These are phyloP conservation scores for Hericium erinaceus DNA, from an alignment of 768 basidiomycete genomes.

Conservation along the genomic window DNA sequence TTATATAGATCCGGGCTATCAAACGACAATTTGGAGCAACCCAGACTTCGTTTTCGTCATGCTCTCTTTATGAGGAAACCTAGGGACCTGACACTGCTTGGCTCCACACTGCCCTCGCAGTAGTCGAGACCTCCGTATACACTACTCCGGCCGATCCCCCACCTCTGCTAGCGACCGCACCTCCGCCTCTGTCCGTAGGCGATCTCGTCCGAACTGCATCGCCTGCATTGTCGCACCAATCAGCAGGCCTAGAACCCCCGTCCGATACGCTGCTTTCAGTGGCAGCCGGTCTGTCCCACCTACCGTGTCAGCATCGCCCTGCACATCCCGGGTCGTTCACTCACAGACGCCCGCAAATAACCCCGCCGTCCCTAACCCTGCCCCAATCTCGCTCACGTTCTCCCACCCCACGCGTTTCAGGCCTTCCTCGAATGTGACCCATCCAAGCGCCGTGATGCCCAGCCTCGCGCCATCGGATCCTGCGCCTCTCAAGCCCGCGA, in stretches of 20 bases:
- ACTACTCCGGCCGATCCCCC: slow-evolving; percentile 8
- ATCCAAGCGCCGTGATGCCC: slow-evolving; percentile 34
- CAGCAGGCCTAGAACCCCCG: slow-evolving; percentile 41
- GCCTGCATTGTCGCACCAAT: slow-evolving; percentile 46
- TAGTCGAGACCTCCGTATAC: too few relatives aligned
- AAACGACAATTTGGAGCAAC: too few relatives aligned
- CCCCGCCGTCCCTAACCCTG: slow-evolving; percentile 53
- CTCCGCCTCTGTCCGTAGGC: slow-evolving; percentile 18
- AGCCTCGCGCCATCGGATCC: slow-evolving; percentile 47
- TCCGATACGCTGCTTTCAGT: slow-evolving; percentile 8
- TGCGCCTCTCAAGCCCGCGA: slow-evolving; percentile 62
- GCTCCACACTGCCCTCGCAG: slow-evolving; percentile 1
- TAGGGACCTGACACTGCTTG: neutral
- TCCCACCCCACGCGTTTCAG: slow-evolving; percentile 26
- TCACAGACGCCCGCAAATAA: slow-evolving; percentile 49
- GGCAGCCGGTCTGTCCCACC: slow-evolving; percentile 10
- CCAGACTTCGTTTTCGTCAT: too few relatives aligned
- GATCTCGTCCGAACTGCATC: slow-evolving; percentile 21
- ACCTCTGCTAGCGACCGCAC: slow-evolving; percentile 10
- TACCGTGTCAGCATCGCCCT: slow-evolving; percentile 3
- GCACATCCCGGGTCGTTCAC: slow-evolving; percentile 16
- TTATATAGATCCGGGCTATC: neutral
- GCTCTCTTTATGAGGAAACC: neutral
- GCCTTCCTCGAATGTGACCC: slow-evolving; percentile 42
- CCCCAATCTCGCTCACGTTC: slow-evolving; percentile 47